Base-by-base conservation (phyloP, 2,329 filamentous ascomycete genomes). In the Trichoderma sp. region DNA sequence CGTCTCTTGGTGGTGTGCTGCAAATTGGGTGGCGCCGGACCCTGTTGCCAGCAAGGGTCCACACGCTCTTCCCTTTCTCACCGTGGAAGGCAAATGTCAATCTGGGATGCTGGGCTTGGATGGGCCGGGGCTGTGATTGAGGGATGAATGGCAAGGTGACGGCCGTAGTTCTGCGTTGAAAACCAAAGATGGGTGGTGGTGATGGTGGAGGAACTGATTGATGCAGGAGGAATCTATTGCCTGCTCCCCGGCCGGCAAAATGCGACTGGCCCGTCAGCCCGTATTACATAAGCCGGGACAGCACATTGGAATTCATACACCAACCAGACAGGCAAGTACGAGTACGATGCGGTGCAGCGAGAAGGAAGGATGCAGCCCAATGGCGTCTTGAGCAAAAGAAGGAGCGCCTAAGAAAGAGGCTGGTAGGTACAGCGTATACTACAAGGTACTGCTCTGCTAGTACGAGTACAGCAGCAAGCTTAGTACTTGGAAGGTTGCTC, bases 11-110 rank as follows among this genome's bases (percentile, higher is more conserved):
- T 70, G 60, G 71, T 63, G 71, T 72, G 71, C 66, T 70, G 71
- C 53, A 70, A 72, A 70, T 72, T 72, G 67, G 26, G 71, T 71
- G 71, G 71, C 71, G 71, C 71, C 71, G 43, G 71, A 43, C 66
- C 71, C 71, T 72, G 71, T 53, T 36, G n/a, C 57, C 32, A 68
- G 39, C 64, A 62, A 63, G 70, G 70, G 47, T 72, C 70, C 70
- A 72, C 64, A 56, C 30, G 43, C 70, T 68, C 11, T 36, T 24
- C 24, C 39, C 39, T 21, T 61, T 32, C 70, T 68, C 70, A 72
- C 64, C 64, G 47, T 57, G 70, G 47, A 67, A 68, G 47, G 70
- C 66, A 39, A 65, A 72, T 58, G 68, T 71, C 47, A 64, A 73
- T 73, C 36, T 51, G 28, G 60, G 34, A 47, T 73, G 71, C 61